phyloP scores from a whole-genome alignment of 352 stramenopile species.

The Phytophthora kernoviae region DNA sequence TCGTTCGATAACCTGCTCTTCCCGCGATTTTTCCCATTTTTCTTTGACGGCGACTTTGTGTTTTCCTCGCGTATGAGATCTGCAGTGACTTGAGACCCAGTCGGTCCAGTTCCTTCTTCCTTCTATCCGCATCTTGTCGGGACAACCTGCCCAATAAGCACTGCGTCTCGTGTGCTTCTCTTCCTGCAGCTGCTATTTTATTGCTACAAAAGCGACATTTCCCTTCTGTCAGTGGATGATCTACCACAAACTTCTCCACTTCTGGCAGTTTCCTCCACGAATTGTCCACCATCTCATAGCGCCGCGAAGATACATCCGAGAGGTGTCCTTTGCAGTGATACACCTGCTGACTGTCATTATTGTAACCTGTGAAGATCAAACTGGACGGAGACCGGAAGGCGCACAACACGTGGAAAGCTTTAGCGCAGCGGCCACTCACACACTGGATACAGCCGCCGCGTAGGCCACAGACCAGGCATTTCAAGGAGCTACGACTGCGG shows the following conservation, averaged over 20 bases:
- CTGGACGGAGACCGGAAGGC: constrained; percentile 72
- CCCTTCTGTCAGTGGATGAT: constrained; percentile 29
- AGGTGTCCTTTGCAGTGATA: constrained; percentile 87
- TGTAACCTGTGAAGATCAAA: constrained; percentile 86
- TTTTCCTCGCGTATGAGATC: constrained; percentile 49
- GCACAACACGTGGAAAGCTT: constrained; percentile 85
- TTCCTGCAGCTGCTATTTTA: constrained; percentile 46
- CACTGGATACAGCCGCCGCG: constrained; percentile 90
- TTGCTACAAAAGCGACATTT: constrained; percentile 67
- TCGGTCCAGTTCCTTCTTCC: constrained; percentile 43
- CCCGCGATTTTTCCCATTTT: constrained; percentile 23
- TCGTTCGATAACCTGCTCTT: constrained; percentile 19
- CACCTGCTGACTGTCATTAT: constrained; percentile 73
- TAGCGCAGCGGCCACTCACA: constrained; percentile 80
- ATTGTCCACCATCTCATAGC: constrained; percentile 73
- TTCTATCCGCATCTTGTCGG: constrained; percentile 42
- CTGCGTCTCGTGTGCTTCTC: constrained; percentile 60
- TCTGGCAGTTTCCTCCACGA: constrained; percentile 50
- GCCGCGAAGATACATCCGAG: constrained; percentile 55
- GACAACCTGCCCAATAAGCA: constrained; percentile 68
- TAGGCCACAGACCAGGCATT: constrained; percentile 82
- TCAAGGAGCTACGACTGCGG: constrained; percentile 67
- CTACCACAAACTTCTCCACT: constrained; percentile 27
- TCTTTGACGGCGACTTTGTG: constrained; percentile 38
- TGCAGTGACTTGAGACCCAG: constrained; percentile 34